Evolutionary conservation across 768 basidiomycete genomes (phyloP).

Genomic region (Lenzites betulinus): DNA sequence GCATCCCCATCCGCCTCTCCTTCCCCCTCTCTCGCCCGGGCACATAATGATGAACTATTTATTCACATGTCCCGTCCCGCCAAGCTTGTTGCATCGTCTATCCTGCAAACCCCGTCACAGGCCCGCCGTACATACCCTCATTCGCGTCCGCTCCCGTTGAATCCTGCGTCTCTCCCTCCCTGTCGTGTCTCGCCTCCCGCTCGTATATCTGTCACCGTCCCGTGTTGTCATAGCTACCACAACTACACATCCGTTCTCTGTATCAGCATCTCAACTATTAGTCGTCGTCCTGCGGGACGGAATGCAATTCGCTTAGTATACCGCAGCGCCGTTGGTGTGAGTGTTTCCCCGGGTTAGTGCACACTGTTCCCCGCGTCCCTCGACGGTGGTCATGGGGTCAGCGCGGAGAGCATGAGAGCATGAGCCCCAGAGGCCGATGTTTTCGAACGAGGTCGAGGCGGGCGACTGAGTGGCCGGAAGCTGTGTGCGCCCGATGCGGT

Average conservation of each 20-base stretch:
- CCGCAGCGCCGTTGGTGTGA: not conserved
- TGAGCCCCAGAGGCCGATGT: too few species aligned
- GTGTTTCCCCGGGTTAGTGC: too few species aligned
- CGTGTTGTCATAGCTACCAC: slow-evolving; percentile 15
- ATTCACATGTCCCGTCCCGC: not conserved
- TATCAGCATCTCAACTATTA: slow-evolving; percentile 8
- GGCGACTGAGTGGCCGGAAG: too few species aligned
- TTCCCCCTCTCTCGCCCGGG: not conserved
- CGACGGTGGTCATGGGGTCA: too few species aligned
- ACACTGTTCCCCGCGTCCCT: too few species aligned
- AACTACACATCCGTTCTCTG: not conserved
- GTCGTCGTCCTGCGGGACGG: not conserved
- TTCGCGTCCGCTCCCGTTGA: not conserved
- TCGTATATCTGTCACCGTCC: not conserved
- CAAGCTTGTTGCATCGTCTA: not conserved
- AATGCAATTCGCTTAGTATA: not conserved
- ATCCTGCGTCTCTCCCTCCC: not conserved
- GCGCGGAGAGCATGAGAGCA: too few species aligned
- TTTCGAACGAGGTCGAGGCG: too few species aligned
- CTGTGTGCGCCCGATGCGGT: too few species aligned
- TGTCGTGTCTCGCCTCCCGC: not conserved
- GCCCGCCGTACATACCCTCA: slow-evolving; percentile 1
- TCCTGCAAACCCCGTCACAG: not conserved
- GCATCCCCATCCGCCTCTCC: not conserved
- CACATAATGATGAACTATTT: not conserved